Base-by-base conservation (phyloP, 2,329 filamentous ascomycete species). In the Epichloe hybrida region DNA sequence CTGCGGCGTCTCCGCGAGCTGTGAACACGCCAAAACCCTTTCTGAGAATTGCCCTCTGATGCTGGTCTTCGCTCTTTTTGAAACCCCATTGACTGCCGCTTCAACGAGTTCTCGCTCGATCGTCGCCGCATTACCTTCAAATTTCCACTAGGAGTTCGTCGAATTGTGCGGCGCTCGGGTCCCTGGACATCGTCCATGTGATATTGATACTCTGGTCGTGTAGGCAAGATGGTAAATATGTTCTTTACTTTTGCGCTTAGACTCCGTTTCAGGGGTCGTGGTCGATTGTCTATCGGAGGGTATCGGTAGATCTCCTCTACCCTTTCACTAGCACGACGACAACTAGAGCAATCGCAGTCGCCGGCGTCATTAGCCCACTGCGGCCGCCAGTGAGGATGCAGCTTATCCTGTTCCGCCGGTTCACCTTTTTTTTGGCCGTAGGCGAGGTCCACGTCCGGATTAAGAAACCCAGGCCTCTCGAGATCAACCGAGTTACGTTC, bases 301-400 rank as follows among this genome's bases (percentile, higher is more conserved):
- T 78, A 76, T 48, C 66, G 63, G 58, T 72, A 71, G 11, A 69
- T 66, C 34, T 64, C 59, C 8, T 67, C 69, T n/a, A 66, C 60
- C 8, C 68, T 67, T 12, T 69, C 65, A 0, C 67, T 59, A 20
- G 69, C 66, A 42, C 69, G 63, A n/a, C 42, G 46, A 41, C 52
- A 53, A 50, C 63, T 57, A 43, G 59, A 58, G 38, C 62, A 62
- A 17, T 63, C 62, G 23, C 57, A 62, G 15, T 66, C 61, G n/a
- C 65, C 60, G 2, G 59, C 59, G 13, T 63, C 58, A 23, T 70
- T 65, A 1, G 64, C 68, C 56, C 73, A 72, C 13, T 73, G 64
- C n/a, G 80, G 79, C 6, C 75, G 71, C 80, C 80, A 83, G 58
- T 76, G 75, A 1, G 80, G 79, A 61, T 83, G 79, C 13, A 83